Evolutionary conservation across 1,139 yeast species (phyloP).

Genomic region (Taphrina deformans): DNA sequence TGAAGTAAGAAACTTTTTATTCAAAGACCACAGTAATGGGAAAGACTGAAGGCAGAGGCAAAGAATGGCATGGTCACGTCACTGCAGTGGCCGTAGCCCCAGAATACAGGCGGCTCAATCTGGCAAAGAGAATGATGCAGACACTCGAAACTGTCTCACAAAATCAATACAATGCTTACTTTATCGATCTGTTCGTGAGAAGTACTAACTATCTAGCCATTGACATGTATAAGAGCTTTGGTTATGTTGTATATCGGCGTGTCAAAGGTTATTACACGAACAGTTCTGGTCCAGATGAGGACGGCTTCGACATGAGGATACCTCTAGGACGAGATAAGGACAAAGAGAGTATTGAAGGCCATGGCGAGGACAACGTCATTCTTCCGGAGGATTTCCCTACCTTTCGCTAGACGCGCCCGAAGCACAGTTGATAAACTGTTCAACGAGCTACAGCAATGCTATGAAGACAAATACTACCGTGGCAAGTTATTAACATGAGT

Average conservation of each 20-base stretch:
- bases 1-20: too few species aligned
- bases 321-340: constrained; percentile 58
- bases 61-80: constrained; percentile 94
- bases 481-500: too few species aligned
- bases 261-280: constrained; percentile 85
- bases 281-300: constrained; percentile 62
- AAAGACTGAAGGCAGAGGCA: constrained; percentile 83
- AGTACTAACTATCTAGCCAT: constrained; percentile 80
- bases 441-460: too few species aligned
- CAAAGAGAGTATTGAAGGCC: constrained; percentile 42
- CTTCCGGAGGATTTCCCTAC: constrained; percentile 39
- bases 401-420: too few species aligned
- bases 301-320: constrained; percentile 65
- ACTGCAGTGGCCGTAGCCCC: constrained; percentile 92
- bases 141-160: constrained; percentile 73
- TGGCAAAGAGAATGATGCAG: constrained; percentile 70
- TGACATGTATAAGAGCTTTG: constrained; percentile 77
- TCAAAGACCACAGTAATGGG: constrained; percentile 62
- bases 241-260: constrained; percentile 79
- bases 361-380: constrained; percentile 41
- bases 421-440: too few species aligned
- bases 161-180: constrained; percentile 62
- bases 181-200: constrained; percentile 87
- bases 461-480: too few species aligned
- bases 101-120: constrained; percentile 76